These are phyloP conservation scores for Globisporangium cylindrosporum DNA, from an alignment of 352 stramenopile species.

Conservation along the genomic window DNA sequence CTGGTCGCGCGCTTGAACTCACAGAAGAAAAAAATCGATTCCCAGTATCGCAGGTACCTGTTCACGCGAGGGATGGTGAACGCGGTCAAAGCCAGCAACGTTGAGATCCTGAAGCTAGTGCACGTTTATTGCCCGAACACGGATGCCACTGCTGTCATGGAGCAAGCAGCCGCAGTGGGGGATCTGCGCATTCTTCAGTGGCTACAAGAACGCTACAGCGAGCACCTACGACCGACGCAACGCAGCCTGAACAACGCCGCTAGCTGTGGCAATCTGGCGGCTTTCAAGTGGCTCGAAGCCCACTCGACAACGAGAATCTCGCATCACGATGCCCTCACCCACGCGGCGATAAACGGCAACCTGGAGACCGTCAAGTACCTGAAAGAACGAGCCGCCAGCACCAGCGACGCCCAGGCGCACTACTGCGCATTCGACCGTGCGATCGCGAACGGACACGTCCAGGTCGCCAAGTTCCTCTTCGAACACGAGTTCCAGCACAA, in stretches of 20 bases:
- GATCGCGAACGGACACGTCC: slow-evolving; percentile 1
- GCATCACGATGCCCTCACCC: background rate
- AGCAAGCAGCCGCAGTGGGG: background rate
- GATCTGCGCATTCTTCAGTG: background rate
- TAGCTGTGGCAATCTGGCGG: background rate
- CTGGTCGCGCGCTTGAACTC: background rate
- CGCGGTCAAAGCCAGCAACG: background rate
- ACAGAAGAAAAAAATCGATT: background rate
- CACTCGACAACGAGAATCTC: background rate
- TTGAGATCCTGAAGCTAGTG: background rate
- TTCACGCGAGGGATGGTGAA: background rate
- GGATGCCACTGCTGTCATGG: background rate
- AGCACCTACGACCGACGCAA: background rate
- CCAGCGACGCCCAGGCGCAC: background rate
- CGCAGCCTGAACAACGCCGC: background rate
- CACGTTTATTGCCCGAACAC: background rate
- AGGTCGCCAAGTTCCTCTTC: slow-evolving; percentile 5
- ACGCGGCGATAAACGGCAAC: background rate
- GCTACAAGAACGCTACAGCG: background rate
- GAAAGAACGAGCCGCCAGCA: background rate
- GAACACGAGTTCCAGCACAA: slow-evolving; percentile 5
- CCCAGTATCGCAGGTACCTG: background rate
- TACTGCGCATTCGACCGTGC: slow-evolving; percentile 1
- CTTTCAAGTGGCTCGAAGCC: background rate
- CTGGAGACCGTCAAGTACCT: slow-evolving; percentile 1